A percentile compares a stretch with the other conserved stretches of the same genome.
Evolutionary conservation across 139 green algal genomes (phyloP).

Genomic region (Trebouxia sp.): DNA sequence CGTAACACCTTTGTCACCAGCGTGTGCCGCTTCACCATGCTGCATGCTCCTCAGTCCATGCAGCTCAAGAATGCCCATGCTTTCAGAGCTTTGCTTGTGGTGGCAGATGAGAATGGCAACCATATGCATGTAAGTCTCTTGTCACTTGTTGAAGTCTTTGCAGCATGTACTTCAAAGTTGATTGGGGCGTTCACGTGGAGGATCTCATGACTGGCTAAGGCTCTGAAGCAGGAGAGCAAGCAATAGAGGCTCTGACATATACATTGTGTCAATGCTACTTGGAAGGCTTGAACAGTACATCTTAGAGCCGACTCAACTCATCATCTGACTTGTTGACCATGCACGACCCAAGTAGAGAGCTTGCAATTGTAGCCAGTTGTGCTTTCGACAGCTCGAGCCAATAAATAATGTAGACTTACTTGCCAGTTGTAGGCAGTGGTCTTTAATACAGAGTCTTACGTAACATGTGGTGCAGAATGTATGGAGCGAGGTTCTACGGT

Average conservation of each 20-base stretch:
- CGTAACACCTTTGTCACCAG: slow-evolving; percentile 83
- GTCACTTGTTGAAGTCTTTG: not conserved
- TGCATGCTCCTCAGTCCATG: slow-evolving; percentile 75
- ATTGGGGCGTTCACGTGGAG: not conserved
- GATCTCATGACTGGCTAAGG: not conserved
- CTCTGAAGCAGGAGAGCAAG: slow-evolving; percentile 6
- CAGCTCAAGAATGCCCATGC: slow-evolving; percentile 87
- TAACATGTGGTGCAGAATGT: slow-evolving; percentile 40
- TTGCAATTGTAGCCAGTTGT: no score
- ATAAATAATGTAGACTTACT: no score
- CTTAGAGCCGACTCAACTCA: no score
- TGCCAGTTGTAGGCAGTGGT: no score
- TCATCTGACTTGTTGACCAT: no score
- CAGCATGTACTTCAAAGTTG: not conserved
- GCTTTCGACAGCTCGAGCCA: no score
- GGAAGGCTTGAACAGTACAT: no score
- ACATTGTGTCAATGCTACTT: no score
- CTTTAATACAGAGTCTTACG: no score
- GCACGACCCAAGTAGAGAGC: no score
- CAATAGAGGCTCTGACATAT: no score
- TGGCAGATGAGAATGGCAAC: slow-evolving; percentile 76
- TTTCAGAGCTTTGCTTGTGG: slow-evolving; percentile 73
- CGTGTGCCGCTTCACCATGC: slow-evolving; percentile 55
- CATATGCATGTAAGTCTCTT: slow-evolving; percentile 57
- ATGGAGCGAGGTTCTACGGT: slow-evolving; percentile 92